A percentile compares a stretch with the other conserved stretches of the same genome.
Conservation (phyloP, 139 green algal genomes). For the Pycnococcus provasolii region DNA sequence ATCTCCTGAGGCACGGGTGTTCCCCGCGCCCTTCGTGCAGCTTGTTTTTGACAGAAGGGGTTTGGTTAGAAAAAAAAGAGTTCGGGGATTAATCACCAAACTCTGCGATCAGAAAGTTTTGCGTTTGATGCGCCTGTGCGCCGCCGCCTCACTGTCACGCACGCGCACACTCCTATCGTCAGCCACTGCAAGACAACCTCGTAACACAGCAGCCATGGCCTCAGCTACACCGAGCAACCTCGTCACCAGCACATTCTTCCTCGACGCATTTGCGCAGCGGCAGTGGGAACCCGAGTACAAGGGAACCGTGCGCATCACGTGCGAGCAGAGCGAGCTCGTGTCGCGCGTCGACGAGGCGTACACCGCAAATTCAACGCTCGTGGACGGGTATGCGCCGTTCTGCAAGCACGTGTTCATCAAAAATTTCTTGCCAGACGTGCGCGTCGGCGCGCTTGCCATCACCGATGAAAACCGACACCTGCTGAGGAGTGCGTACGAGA, state of each 20-base stretch:
- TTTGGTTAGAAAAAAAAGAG: too few species aligned
- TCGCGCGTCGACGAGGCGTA: slow-evolving; percentile 5
- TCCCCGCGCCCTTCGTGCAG: too few species aligned
- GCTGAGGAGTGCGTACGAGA: slow-evolving; percentile 39
- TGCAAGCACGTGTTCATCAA: slow-evolving; percentile 91
- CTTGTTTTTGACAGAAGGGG: too few species aligned
- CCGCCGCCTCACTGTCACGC: too few species aligned
- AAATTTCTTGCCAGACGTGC: slow-evolving; percentile 59
- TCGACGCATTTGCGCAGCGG: slow-evolving; percentile 66
- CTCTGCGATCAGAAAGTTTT: too few species aligned
- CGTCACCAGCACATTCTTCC: slow-evolving; percentile 53
- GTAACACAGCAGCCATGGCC: too few species aligned
- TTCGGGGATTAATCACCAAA: too few species aligned
- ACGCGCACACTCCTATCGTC: too few species aligned
- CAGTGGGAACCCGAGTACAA: slow-evolving; percentile 68
- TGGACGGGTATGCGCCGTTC: slow-evolving; percentile 85
- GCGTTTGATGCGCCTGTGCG: too few species aligned
- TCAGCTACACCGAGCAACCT: too few species aligned
- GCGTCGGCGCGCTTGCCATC: slow-evolving; percentile 53
- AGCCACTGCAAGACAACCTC: too few species aligned
- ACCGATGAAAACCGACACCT: slow-evolving; percentile 59
- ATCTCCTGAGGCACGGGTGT: too few species aligned
- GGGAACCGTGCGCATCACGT: slow-evolving; percentile 35
- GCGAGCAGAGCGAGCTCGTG: slow-evolving; percentile 5
- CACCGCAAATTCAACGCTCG: slow-evolving; percentile 26